Conservation (phyloP, 2,329 filamentous ascomycete genomes). For the Zalaria obscura region DNA sequence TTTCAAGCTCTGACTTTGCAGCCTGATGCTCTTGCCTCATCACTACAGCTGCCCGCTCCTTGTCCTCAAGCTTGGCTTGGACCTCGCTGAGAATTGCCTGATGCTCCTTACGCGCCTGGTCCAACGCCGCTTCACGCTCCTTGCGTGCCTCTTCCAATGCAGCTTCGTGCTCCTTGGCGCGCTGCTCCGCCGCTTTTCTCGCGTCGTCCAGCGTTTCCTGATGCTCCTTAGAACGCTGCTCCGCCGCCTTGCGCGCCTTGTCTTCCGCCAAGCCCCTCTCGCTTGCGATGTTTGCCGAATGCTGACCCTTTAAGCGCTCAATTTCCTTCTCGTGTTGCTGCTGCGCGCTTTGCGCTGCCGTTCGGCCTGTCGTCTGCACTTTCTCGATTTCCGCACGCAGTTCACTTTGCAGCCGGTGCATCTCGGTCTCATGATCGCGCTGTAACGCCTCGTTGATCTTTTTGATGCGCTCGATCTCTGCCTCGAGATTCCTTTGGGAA, state of each 20-base stretch:
- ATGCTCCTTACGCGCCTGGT: slow-evolving; percentile 7
- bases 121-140: slow-evolving; percentile 10
- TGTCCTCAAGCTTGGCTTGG: not conserved
- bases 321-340: slow-evolving; percentile 25
- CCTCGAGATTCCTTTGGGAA: slow-evolving; percentile 12
- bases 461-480: slow-evolving; percentile 39
- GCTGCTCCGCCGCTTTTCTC: not conserved
- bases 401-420: slow-evolving; percentile 5
- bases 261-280: slow-evolving; percentile 17
- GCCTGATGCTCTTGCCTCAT: slow-evolving; percentile 4
- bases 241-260: slow-evolving; percentile 8
- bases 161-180: slow-evolving; percentile 1
- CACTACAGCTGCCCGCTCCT: not conserved
- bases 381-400: slow-evolving; percentile 37
- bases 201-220: slow-evolving; percentile 1
- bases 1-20: not conserved
- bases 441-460: slow-evolving; percentile 58
- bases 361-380: slow-evolving; percentile 19
- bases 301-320: slow-evolving; percentile 16
- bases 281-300: slow-evolving; percentile 17
- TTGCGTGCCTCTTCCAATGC: slow-evolving; percentile 4
- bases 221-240: slow-evolving; percentile 6
- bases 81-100: not conserved
- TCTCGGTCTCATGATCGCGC: slow-evolving; percentile 47
- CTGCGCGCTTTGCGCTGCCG: slow-evolving; percentile 13